Evolutionary conservation across 306 rosid genomes (phyloP), one percentile per base, ranked within the genome.

Genomic region (Pueraria montana): DNA sequence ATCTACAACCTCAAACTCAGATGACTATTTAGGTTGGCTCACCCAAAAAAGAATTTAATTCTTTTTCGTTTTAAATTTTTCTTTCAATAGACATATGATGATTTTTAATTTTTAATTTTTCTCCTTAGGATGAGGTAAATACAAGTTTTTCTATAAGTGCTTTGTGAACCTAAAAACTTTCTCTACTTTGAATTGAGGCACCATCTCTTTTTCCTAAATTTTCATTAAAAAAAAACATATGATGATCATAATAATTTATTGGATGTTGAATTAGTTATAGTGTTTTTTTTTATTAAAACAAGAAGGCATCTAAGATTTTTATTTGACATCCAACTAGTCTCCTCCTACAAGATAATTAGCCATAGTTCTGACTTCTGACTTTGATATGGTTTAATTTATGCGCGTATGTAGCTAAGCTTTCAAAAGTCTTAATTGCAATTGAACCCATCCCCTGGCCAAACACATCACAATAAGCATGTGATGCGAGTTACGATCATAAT

Each of bases 341-440:
- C n/a, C n/a, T n/a, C n/a, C n/a, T n/a, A n/a, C n/a, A n/a, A n/a
- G n/a, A n/a, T n/a, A n/a, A n/a, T n/a, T 73, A 34, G 12, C 32
- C 20, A 34, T 1, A 34, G 52, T 55, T 36, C 53, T 74, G 20
- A 50, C 62, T 32, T 75, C 3, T 58, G 10, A 76, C 7, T 8
- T 30, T 30, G 34, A 30, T 30, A 30, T 34, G 71, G 43, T 68
- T 68, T 42, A 40, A 42, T 48, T 78, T n/a, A 4, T 49, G 40
- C 21, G 6, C 14, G 3, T 27, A 30, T 63, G 62, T 7, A 20
- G 18, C 72, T 17, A 45, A 77, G 49, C 23, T 78, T 49, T 18
- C 74, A 30, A 78, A 20, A 17, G 63, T 48, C 38, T 67, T 23
- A 38, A 23, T 79, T 79, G 30, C 55, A 14, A 38, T 59, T 38